Evolutionary conservation across 768 basidiomycete species (phyloP), one percentile per base, ranked within the genome.

Genomic region (Pleurotus tuber-regium): DNA sequence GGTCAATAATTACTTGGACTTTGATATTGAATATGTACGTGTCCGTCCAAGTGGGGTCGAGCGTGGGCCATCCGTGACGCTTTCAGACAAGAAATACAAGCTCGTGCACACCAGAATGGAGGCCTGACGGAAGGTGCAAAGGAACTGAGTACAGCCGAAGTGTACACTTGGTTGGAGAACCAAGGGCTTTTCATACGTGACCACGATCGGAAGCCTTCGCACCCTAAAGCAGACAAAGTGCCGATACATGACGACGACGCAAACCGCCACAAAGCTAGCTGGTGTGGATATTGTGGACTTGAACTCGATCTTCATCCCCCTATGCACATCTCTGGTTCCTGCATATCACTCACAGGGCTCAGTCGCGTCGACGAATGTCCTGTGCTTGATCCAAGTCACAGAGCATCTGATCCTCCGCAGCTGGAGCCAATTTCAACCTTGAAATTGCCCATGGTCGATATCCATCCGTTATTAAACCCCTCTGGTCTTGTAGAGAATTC

Each of bases 151-250:
- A 70, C 72, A 24, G 75, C 68, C 4, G 75, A 78, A 47, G 70
- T 79, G 1, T 76, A 71, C 59, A 56, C 57, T 11, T 82, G 80
- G 79, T 66, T 80, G 30, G 61, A 63, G 19, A 69, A 70, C 43
- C 66, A 72, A 25, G 72, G 71, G 0, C 64, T 72, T 50, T 73
- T 75, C 58, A 63, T 61, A 51, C 60, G 64, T 43, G 50, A 43
- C 35, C 31, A 40, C 14, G 40, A 5, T n/a, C n/a, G 19, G 23
- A 33, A 21, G 30, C 25, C 48, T 4, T 51, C 54, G 2, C 31
- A 12, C 35, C 14, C 16, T 16, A 6, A 11, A 41, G 3, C 49
- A 23, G 24, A 19, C 28, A 12, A 5, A 23, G n/a, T 49, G 18
- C 11, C 6, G 18, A 19, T 2, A 18, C 9, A 18, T 16, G 47